Evolutionary conservation across 2,329 filamentous ascomycete species (phyloP).

Genomic region (Aspergillus hiratsukae): DNA sequence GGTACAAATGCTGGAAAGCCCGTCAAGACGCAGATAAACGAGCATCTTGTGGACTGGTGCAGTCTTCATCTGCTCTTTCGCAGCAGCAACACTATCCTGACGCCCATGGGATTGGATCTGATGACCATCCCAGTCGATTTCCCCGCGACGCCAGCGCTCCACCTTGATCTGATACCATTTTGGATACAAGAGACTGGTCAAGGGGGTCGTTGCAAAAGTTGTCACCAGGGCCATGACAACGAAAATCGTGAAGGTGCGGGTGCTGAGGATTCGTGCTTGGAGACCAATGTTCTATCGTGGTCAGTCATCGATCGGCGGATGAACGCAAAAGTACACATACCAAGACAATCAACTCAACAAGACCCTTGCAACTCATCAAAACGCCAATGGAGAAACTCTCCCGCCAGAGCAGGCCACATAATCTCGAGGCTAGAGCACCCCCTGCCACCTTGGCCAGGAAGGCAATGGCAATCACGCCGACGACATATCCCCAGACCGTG

Average conservation of each 20-base stretch:
- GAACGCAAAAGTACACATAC: constrained; percentile 47
- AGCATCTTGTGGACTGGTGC: constrained; percentile 61
- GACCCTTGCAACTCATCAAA: constrained; percentile 93
- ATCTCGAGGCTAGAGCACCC: constrained; percentile 70
- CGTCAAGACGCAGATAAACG: constrained; percentile 80
- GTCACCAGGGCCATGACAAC: constrained; percentile 90
- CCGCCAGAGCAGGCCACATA: constrained; percentile 78
- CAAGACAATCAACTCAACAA: constrained; percentile 92
- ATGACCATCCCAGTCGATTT: constrained; percentile 83
- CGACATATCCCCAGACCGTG: constrained; percentile 82
- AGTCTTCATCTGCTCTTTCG: constrained; percentile 48
- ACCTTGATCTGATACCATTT: constrained; percentile 71
- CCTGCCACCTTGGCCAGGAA: constrained; percentile 82
- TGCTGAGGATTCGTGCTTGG: constrained; percentile 75
- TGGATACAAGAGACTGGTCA: constrained; percentile 71
- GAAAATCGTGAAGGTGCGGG: constrained; percentile 84
- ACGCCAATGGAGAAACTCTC: constrained; percentile 84
- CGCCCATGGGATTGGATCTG: constrained; percentile 42
- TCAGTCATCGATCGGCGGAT: neutral
- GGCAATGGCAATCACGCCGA: constrained; percentile 75
- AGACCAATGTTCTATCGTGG: constrained; percentile 67
- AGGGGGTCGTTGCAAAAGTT: constrained; percentile 76
- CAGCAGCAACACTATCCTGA: constrained; percentile 36
- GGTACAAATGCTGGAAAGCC: constrained; percentile 73
- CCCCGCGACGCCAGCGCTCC: constrained; percentile 70